phyloP scores from a whole-genome alignment of 345 rosid species.

The Populus alba region DNA sequence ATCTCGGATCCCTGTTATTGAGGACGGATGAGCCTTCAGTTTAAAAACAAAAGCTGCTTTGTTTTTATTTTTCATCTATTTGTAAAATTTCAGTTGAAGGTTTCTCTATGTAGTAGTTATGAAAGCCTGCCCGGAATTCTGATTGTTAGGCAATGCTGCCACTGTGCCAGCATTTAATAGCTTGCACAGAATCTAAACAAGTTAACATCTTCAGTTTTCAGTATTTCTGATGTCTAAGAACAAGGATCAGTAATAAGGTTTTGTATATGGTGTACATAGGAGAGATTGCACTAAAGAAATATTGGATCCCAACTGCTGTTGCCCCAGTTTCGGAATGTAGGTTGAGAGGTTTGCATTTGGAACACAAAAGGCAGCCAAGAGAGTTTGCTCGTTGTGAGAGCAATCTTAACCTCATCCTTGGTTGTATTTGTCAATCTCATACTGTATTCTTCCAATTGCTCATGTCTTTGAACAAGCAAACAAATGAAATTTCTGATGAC shows the following conservation, averaged over 20 bases:
- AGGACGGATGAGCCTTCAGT: not conserved
- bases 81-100: not conserved
- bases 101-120: not conserved
- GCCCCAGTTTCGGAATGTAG: not conserved
- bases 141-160: not conserved
- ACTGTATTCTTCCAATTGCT: not conserved
- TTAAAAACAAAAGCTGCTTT: not conserved
- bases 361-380: not conserved
- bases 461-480: not conserved
- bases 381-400: not conserved
- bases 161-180: not conserved
- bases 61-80: not conserved
- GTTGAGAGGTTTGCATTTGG: not conserved
- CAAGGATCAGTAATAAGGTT: not conserved
- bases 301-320: not conserved
- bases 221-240: not conserved
- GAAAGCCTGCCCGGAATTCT: not conserved
- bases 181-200: not conserved
- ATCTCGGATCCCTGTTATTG: not conserved
- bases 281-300: not conserved
- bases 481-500: not conserved
- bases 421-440: not conserved
- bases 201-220: not conserved
- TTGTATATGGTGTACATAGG: not conserved
- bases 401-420: not conserved